Percentiles rank a stretch among this genome's conserved stretches.
Evolutionary conservation across 306 rosid genomes (phyloP).

Genomic region (Vachellia collinsii): DNA sequence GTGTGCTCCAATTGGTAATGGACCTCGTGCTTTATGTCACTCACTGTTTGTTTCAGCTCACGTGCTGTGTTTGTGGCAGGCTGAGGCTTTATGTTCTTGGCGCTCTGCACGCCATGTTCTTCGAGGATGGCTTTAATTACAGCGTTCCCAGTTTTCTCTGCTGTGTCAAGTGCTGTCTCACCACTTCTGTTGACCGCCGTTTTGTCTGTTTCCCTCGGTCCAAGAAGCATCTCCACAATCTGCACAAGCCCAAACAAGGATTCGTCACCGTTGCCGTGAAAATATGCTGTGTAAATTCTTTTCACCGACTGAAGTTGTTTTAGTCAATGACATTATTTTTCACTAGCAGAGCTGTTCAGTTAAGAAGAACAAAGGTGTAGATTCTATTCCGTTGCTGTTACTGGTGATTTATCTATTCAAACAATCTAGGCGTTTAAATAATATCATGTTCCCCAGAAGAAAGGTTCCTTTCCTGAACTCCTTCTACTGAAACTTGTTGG

Average conservation of each 20-base stretch:
- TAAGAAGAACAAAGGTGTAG: background rate
- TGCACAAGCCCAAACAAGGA: constrained; percentile 44
- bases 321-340: background rate
- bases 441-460: background rate
- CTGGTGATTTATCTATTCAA: background rate
- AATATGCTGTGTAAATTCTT: background rate
- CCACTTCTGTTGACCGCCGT: constrained; percentile 63
- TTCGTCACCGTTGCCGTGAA: background rate
- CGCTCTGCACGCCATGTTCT: constrained; percentile 73
- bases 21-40: constrained; percentile 94
- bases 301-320: background rate
- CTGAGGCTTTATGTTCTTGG: constrained; percentile 63
- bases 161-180: constrained; percentile 93
- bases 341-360: constrained; percentile 16
- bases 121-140: constrained; percentile 56
- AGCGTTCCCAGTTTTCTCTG: constrained; percentile 67
- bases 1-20: constrained; percentile 95
- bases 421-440: background rate
- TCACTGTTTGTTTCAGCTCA: constrained; percentile 89
- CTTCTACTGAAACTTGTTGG: background rate
- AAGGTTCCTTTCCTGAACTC: background rate
- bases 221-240: constrained; percentile 78
- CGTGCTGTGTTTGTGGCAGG: constrained; percentile 56
- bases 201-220: constrained; percentile 48
- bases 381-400: background rate